Evolutionary conservation across 2,329 filamentous ascomycete genomes (phyloP), one percentile per base, ranked within the genome.

Genomic region (Colletotrichum noveboracense): DNA sequence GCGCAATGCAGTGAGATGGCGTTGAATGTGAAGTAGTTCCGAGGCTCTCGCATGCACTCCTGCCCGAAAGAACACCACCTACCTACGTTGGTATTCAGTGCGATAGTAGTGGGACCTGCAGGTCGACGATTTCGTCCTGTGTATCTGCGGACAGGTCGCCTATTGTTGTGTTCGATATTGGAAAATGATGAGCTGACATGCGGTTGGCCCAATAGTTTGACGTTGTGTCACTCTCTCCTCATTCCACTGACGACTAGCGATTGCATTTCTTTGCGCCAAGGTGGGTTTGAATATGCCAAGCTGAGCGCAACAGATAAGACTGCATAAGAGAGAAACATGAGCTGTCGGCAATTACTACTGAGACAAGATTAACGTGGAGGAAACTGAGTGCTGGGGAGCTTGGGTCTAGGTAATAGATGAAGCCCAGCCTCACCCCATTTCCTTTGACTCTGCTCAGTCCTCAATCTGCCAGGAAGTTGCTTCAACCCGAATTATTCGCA

Each of bases 221-320:
- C 43, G 43, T 18, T 21, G 43, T 48, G 43, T 48, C 18, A 48
- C 38, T 0, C n/a, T n/a, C 38, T 5, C 7, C 38, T 10, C 16
- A n/a, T n/a, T 43, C 36, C 1, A 18, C 0, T 18, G 36, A 18
- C 16, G 36, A 18, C 7, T 43, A 43, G 16, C 34, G 18, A 1
- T 43, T 1, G 36, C 36, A 43, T 5, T 0, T 3, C 2, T 10
- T 5, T 43, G 16, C 36, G 2, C 10, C 8, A n/a, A 43, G 2
- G 18, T n/a, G 38, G 38, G 2, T 14, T 43, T n/a, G 0, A 9
- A 6, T 43, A 3, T 43, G 8, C 18, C 18, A 43, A 1, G 8
- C 16, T 9, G 2, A 6, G 8, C 7, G 38, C 38, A 2, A 10
- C 1, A n/a, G 38, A 43, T 18, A 43, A 9, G 36, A 43, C 36